A percentile compares a stretch with the other conserved stretches of the same genome.
These are phyloP conservation scores for Neurospora terricola DNA, from an alignment of 495 filamentous ascomycete genomes.

Conservation along the genomic window DNA sequence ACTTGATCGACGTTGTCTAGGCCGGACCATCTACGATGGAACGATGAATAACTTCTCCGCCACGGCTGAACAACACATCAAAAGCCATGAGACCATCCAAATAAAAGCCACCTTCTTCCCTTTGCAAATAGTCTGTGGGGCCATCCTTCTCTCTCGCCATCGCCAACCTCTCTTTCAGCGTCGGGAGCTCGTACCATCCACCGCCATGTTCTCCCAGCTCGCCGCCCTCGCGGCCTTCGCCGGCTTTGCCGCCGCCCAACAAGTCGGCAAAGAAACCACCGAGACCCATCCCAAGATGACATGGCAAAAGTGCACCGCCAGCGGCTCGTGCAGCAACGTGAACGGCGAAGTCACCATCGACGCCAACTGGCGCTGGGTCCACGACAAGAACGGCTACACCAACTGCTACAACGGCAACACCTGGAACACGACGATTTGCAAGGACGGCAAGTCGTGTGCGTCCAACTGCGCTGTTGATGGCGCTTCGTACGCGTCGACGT, in stretches of 20 bases:
- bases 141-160: constrained; percentile 1
- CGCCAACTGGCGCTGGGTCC: constrained; percentile 41
- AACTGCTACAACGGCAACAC: constrained; percentile 41
- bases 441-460: constrained; percentile 28
- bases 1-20: not conserved
- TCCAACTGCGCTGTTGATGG: constrained; percentile 37
- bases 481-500: constrained; percentile 35
- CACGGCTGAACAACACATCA: not conserved
- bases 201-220: constrained; percentile 17
- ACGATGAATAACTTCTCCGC: not conserved
- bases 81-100: constrained; percentile 2
- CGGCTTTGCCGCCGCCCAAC: constrained; percentile 36
- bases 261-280: constrained; percentile 43
- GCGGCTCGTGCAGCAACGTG: constrained; percentile 37
- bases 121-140: not conserved
- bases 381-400: constrained; percentile 22
- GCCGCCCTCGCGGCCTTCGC: constrained; percentile 26
- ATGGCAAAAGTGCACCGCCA: constrained; percentile 45
- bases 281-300: constrained; percentile 50
- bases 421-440: constrained; percentile 33
- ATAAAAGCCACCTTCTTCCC: constrained; percentile 8
- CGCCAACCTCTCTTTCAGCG: not conserved
- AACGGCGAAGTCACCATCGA: constrained; percentile 36
- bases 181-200: not conserved
- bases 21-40: not conserved